Conservation (phyloP, 371 early-diverging fungal species). For the Apophysomyces trapeziformis region DNA sequence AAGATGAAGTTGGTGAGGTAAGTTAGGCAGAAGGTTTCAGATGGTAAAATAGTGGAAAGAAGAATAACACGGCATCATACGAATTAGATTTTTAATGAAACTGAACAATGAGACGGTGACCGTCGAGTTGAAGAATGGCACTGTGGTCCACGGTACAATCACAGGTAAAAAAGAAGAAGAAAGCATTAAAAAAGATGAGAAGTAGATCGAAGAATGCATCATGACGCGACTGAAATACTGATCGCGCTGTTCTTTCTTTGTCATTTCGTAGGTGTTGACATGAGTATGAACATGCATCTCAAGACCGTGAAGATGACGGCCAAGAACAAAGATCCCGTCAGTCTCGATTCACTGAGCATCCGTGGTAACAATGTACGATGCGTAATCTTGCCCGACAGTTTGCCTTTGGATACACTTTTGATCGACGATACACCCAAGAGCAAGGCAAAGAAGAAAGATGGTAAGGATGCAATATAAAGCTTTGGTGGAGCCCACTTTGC, state of each 20-base stretch:
- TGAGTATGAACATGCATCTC: conserved; percentile 99
- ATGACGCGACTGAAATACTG: neutral
- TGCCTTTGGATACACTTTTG: conserved; percentile 94
- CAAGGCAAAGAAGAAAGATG: conserved; percentile 77
- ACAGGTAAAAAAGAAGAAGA: conserved; percentile 59
- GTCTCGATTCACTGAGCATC: conserved; percentile 89
- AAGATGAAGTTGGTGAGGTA: conserved; percentile 11
- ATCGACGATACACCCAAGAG: conserved; percentile 96
- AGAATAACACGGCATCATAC: conserved; percentile 6
- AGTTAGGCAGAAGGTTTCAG: neutral
- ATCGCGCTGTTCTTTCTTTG: neutral
- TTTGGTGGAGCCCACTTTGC: neutral
- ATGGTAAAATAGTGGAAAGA: neutral
- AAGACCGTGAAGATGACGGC: conserved; percentile 98
- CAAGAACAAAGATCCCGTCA: conserved; percentile 88
- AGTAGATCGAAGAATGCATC: neutral
- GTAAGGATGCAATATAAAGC: conserved; percentile 11
- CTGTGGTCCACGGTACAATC: conserved; percentile 93
- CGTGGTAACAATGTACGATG: conserved; percentile 96
- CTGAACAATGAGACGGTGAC: conserved; percentile 93
- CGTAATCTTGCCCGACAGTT: conserved; percentile 92
- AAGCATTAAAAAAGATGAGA: conserved; percentile 18
- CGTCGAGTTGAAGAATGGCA: conserved; percentile 96
- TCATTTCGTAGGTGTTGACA: conserved; percentile 79
- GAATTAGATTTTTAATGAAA: conserved; percentile 91